These are phyloP conservation scores for Coniochaeta prunicola DNA, from an alignment of 2,329 filamentous ascomycete genomes.

Conservation along the genomic window DNA sequence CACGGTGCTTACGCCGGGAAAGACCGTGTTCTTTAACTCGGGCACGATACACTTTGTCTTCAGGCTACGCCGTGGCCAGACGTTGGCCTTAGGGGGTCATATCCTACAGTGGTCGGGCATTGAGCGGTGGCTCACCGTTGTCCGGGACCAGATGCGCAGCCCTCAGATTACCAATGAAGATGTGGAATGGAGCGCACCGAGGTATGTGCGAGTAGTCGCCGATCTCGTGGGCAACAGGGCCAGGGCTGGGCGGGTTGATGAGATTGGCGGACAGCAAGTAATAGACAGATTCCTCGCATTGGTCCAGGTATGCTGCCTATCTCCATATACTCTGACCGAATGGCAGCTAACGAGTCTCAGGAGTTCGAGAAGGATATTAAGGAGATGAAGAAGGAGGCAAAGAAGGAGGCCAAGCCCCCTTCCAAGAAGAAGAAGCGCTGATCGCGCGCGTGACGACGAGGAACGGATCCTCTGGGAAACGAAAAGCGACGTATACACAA, in stretches of 20 bases:
- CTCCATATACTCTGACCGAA: not conserved
- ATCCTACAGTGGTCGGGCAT: constrained; percentile 25
- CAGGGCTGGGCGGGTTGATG: constrained; percentile 7
- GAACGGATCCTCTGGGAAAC: not conserved
- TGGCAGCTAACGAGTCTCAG: not conserved
- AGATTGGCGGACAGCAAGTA: constrained; percentile 11
- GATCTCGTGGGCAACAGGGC: constrained; percentile 11
- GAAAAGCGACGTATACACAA: not conserved
- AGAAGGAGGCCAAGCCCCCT: not conserved
- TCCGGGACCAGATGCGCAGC: constrained; percentile 19
- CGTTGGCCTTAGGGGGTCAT: constrained; percentile 24
- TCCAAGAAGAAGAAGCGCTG: not conserved
- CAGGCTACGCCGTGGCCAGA: constrained; percentile 16
- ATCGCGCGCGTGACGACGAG: not conserved
- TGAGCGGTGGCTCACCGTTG: constrained; percentile 20
- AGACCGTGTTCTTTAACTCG: constrained; percentile 25
- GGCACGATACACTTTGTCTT: constrained; percentile 28
- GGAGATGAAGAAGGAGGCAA: not conserved
- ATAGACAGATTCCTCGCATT: constrained; percentile 9
- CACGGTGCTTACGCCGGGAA: constrained; percentile 22
- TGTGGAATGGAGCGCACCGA: constrained; percentile 13
- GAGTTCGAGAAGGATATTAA: not conserved
- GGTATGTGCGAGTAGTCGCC: constrained; percentile 14
- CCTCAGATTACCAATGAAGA: constrained; percentile 21
- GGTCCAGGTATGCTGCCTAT: constrained; percentile 6